phyloP scores from a whole-genome alignment of 2,329 filamentous ascomycete species.

The Aspergillus arachidicola region DNA sequence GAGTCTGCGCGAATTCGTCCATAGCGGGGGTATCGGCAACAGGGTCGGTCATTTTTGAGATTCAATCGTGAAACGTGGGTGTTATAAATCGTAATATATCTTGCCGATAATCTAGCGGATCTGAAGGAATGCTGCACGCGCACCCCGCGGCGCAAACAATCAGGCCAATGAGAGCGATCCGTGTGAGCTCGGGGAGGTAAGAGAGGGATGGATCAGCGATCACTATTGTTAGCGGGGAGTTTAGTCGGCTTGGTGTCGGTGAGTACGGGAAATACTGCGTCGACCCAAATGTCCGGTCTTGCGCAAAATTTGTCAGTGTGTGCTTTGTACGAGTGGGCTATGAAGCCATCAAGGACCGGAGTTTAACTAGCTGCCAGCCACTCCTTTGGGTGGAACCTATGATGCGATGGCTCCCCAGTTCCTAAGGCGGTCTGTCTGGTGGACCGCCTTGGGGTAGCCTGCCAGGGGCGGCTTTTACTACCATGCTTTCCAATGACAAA shows the following conservation, averaged over 20 bases:
- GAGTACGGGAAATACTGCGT: background rate
- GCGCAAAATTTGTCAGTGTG: background rate
- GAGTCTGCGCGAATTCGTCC: slow-evolving; percentile 54
- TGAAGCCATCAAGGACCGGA: background rate
- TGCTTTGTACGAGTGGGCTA: background rate
- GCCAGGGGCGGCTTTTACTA: background rate
- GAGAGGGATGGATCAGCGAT: slow-evolving; percentile 6
- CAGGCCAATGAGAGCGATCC: slow-evolving; percentile 25
- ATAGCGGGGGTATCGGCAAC: slow-evolving; percentile 29
- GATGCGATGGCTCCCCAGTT: background rate
- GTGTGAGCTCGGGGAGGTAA: slow-evolving; percentile 19
- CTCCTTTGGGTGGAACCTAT: background rate
- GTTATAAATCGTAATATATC: slow-evolving; percentile 3
- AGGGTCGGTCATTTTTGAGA: slow-evolving; percentile 14
- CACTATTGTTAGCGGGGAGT: slow-evolving; percentile 8
- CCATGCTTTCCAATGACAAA: too few relatives aligned
- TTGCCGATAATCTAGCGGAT: slow-evolving; percentile 11
- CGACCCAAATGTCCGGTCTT: background rate
- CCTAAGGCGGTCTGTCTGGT: slow-evolving; percentile 8
- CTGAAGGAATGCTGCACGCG: slow-evolving; percentile 16
- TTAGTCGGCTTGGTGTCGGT: slow-evolving; percentile 7
- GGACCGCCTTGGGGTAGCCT: background rate
- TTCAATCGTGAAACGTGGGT: slow-evolving; percentile 8
- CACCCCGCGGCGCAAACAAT: slow-evolving; percentile 23
- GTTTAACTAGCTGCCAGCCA: background rate